phyloP scores from a whole-genome alignment of 2,329 filamentous ascomycete genomes.

The Paecilomyces variotii region DNA sequence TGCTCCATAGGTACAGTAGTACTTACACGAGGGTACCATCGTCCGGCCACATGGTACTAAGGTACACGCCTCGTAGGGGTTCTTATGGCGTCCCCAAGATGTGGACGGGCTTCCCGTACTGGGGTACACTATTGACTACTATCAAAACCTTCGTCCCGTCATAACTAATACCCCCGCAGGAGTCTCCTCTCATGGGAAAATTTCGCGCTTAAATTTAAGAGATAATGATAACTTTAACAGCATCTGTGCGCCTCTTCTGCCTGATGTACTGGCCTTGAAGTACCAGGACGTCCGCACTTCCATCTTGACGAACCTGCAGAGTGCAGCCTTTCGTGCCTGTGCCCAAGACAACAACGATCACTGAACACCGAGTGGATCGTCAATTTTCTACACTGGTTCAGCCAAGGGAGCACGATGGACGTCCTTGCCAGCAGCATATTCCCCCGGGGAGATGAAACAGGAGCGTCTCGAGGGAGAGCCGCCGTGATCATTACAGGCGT shows the following conservation, averaged over 20 bases:
- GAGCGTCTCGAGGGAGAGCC: constrained; percentile 13
- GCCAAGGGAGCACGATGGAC: neutral
- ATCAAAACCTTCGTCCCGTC: neutral
- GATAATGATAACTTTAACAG: neutral
- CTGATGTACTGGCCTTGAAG: neutral
- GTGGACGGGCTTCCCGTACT: neutral
- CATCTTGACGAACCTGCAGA: neutral
- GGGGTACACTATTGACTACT: neutral
- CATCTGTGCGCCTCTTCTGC: neutral
- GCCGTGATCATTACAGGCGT: constrained; percentile 24
- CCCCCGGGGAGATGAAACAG: neutral
- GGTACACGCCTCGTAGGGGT: no score
- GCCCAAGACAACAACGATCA: neutral
- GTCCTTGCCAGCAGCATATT: neutral
- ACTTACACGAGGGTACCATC: no score
- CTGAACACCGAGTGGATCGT: neutral
- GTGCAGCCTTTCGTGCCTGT: neutral
- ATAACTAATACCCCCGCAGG: neutral
- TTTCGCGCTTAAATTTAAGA: neutral
- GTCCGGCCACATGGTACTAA: no score
- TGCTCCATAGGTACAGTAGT: no score
- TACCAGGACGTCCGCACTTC: neutral
- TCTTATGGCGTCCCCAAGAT: neutral
- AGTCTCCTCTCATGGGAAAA: neutral
- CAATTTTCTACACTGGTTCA: neutral